These are phyloP conservation scores for Aquilaria agallochum DNA, from an alignment of 441 rosid species.

Conservation along the genomic window DNA sequence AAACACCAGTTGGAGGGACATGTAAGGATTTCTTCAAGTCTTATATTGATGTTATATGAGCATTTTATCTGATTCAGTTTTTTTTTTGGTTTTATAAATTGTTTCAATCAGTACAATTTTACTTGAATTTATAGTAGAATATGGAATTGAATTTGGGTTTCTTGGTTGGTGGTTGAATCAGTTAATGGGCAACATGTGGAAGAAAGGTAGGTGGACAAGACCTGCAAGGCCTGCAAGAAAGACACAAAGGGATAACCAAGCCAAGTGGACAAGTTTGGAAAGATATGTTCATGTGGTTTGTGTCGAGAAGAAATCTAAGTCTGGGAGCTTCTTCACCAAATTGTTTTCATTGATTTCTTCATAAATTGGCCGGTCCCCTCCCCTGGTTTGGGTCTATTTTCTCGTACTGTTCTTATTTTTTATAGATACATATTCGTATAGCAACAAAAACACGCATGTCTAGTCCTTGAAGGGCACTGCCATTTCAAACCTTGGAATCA, in stretches of 20 bases:
- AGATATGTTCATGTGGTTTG: conserved; percentile 80
- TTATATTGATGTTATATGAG: conserved; percentile 52
- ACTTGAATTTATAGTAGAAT: too few species aligned
- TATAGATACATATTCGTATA: too few species aligned
- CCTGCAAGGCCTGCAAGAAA: conserved; percentile 85
- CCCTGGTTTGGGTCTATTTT: too few species aligned
- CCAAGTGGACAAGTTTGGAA: conserved; percentile 74
- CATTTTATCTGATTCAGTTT: too few species aligned
- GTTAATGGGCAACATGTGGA: conserved; percentile 92
- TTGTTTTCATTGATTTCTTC: conserved; percentile 33
- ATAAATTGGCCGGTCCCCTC: too few species aligned
- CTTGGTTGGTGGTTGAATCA: conserved; percentile 13
- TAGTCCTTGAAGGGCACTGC: too few species aligned
- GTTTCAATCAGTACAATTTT: too few species aligned
- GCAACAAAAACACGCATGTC: too few species aligned
- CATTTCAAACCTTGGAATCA: too few species aligned
- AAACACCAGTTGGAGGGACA: conserved; percentile 64
- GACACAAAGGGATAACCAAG: conserved; percentile 76
- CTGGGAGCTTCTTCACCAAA: conserved; percentile 71
- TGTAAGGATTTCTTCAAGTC: conserved; percentile 94
- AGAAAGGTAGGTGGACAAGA: conserved; percentile 96
- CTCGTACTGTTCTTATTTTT: too few species aligned
- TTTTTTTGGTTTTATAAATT: too few species aligned
- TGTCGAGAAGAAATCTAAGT: conserved; percentile 40
- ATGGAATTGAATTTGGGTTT: too few species aligned